Evolutionary conservation across 495 filamentous ascomycete genomes (phyloP).

Genomic region (Aspergillus conjunctus): DNA sequence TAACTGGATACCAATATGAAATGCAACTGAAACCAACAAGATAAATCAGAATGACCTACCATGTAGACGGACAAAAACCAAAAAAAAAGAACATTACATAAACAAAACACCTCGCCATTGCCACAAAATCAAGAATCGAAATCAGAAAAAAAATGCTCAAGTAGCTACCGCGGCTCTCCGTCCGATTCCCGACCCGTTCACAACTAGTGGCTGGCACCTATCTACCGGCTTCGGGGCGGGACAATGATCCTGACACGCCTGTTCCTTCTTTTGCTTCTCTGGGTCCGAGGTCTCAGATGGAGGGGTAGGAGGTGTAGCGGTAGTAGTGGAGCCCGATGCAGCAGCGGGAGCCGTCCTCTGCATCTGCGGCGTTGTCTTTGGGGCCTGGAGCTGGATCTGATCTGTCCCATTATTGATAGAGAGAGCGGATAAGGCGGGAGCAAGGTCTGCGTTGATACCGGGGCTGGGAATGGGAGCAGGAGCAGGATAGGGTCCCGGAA

Average conservation of each 20-base stretch:
- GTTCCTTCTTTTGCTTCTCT: constrained; percentile 9
- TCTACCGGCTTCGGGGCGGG: constrained; percentile 14
- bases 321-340: too few species aligned
- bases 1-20: too few species aligned
- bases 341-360: not conserved
- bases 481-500: not conserved
- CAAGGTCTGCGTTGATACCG: too few species aligned
- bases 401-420: not conserved
- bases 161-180: constrained; percentile 14
- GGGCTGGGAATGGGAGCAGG: not conserved
- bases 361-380: not conserved
- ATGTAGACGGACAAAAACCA: too few species aligned
- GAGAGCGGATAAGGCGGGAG: not conserved
- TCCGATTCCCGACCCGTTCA: constrained; percentile 42
- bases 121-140: not conserved
- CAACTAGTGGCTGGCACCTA: constrained; percentile 37
- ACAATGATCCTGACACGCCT: not conserved
- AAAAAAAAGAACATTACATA: too few species aligned
- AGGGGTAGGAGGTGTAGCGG: not conserved
- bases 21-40: too few species aligned
- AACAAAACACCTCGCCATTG: not conserved
- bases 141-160: constrained; percentile 10
- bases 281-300: constrained; percentile 9
- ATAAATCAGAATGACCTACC: constrained; percentile 2
- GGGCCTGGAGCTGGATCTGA: constrained; percentile 1